Conservation (phyloP, 2,329 filamentous ascomycete species). For the Fusarium transvaalense region DNA sequence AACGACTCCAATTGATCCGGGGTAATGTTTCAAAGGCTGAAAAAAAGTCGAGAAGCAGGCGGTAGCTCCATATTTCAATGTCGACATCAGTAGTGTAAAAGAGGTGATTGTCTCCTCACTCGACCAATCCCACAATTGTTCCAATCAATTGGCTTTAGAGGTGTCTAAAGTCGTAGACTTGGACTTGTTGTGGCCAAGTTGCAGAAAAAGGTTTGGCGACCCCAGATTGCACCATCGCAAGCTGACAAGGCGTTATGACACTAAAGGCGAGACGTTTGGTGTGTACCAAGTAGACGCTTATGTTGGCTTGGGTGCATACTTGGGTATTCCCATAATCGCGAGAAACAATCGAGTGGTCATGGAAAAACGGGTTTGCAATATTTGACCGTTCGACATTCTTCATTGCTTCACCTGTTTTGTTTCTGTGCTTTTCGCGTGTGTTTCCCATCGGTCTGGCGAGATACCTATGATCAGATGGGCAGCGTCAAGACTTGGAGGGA, state of each 20-base stretch:
- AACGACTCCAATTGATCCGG: slow-evolving; percentile 16
- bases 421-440: not conserved
- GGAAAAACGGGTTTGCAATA: not conserved
- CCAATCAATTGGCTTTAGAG: slow-evolving; percentile 10
- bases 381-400: not conserved
- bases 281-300: slow-evolving; percentile 32
- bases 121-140: not conserved
- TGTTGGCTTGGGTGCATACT: slow-evolving; percentile 14
- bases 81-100: slow-evolving; percentile 46
- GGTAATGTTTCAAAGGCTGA: slow-evolving; percentile 4
- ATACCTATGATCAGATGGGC: slow-evolving; percentile 12
- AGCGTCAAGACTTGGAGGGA: slow-evolving; percentile 11
- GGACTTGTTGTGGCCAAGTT: slow-evolving; percentile 19
- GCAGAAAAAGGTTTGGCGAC: slow-evolving; percentile 40
- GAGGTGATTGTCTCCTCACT: slow-evolving; percentile 38
- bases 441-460: not conserved
- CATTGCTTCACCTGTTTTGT: slow-evolving; percentile 8
- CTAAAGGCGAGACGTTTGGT: slow-evolving; percentile 33
- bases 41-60: slow-evolving; percentile 9
- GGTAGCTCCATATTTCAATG: slow-evolving; percentile 43
- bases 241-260: slow-evolving; percentile 50
- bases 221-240: slow-evolving; percentile 49
- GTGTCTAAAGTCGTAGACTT: slow-evolving; percentile 8
- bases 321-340: slow-evolving; percentile 2
- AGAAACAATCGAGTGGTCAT: not conserved